These are phyloP conservation scores for Rubus parviflorus DNA, from an alignment of 306 rosid species.

Conservation along the genomic window DNA sequence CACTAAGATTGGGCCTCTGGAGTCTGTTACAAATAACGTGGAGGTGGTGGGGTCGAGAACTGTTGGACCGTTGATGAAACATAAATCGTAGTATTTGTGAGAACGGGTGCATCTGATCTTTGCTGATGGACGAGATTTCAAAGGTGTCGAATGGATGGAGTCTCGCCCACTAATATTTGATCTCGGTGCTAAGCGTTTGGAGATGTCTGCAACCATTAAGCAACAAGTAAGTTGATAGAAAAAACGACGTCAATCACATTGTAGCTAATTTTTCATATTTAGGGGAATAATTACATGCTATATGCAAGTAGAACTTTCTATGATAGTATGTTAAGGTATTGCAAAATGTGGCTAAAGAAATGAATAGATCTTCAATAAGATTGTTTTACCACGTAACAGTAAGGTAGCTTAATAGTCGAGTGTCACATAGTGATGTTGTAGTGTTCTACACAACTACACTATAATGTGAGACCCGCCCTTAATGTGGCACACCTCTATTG, in stretches of 20 bases:
- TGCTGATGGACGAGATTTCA: not conserved
- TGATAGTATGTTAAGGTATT: not conserved
- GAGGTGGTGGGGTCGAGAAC: slow-evolving; percentile 40
- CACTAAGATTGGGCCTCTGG: slow-evolving; percentile 7
- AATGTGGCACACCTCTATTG: not conserved
- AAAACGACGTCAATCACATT: too few species aligned
- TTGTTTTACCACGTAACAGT: too few species aligned
- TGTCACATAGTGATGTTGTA: not conserved
- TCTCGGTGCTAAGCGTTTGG: not conserved
- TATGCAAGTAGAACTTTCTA: too few species aligned
- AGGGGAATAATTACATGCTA: not conserved
- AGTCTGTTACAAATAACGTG: slow-evolving; percentile 32
- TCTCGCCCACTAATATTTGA: not conserved
- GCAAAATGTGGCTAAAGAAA: not conserved
- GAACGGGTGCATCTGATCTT: slow-evolving; percentile 40
- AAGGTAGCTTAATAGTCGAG: too few species aligned
- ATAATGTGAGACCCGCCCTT: too few species aligned
- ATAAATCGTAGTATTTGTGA: slow-evolving; percentile 37
- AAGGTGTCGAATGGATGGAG: not conserved
- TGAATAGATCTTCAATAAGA: too few species aligned
- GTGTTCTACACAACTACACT: not conserved
- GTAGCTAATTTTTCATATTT: too few species aligned
- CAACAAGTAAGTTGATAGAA: not conserved
- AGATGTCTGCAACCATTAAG: not conserved
- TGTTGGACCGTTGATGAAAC: slow-evolving; percentile 36